Conservation (phyloP, 768 basidiomycete species). For the Scleroderma citrinum region DNA sequence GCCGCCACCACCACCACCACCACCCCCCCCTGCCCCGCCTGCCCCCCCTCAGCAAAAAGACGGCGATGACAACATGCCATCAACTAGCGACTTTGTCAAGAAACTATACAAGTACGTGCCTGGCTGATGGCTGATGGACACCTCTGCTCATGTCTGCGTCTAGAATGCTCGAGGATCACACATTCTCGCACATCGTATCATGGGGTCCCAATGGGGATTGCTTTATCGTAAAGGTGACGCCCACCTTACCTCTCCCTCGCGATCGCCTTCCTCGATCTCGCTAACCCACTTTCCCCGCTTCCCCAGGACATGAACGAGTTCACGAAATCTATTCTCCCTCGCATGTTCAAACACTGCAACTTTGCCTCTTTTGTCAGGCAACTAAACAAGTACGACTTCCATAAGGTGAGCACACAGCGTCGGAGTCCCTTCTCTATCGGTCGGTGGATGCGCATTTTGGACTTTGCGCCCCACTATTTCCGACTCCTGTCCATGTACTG, state of each 20-base stretch:
- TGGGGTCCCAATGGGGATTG: conserved; percentile 85
- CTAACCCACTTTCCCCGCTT: conserved; percentile 9
- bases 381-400: conserved; percentile 95
- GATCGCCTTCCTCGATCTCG: conserved; percentile 3
- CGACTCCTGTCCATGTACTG: not conserved
- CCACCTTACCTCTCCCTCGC: not conserved
- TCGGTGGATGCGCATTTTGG: too few relatives aligned
- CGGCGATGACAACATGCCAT: conserved; percentile 70
- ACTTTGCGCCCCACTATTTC: too few relatives aligned
- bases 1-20: conserved; percentile 11
- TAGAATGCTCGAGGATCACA: conserved; percentile 85
- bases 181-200: conserved; percentile 66
- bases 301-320: conserved; percentile 89
- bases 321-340: conserved; percentile 83
- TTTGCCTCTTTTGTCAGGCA: conserved; percentile 91
- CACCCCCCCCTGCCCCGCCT: too few relatives aligned
- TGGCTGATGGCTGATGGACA: not conserved
- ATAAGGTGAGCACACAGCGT: conserved; percentile 52
- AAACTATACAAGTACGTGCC: conserved; percentile 79
- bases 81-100: conserved; percentile 92
- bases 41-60: too few relatives aligned
- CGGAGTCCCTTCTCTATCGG: not conserved
- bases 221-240: conserved; percentile 75
- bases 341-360: conserved; percentile 93
- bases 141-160: not conserved